A percentile compares a stretch with the other conserved stretches of the same genome.
phyloP scores from a whole-genome alignment of 2,329 filamentous ascomycete genomes.

The Sporothrix luriei region DNA sequence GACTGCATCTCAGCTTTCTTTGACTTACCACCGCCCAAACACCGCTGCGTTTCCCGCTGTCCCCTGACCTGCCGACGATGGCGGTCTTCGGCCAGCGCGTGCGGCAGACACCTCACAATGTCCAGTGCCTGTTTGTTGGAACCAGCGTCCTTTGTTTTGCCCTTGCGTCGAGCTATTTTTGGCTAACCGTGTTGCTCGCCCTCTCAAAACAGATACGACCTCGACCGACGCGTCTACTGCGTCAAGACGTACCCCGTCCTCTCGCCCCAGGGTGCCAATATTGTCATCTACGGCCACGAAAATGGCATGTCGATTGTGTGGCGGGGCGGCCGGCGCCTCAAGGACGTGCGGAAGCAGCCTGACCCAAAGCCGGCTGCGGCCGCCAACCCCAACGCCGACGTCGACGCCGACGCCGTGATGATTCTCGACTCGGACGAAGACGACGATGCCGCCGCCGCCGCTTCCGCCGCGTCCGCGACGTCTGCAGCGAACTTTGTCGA shows the following conservation, averaged over 20 bases:
- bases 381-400: constrained; percentile 49
- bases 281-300: constrained; percentile 66
- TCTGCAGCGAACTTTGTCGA: constrained; percentile 49
- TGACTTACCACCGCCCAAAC: not conserved
- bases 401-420: constrained; percentile 60
- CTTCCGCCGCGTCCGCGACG: constrained; percentile 36
- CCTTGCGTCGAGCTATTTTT: not conserved
- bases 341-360: constrained; percentile 47
- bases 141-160: not conserved
- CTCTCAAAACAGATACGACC: constrained; percentile 55
- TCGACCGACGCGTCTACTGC: constrained; percentile 60
- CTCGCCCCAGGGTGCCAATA: constrained; percentile 64
- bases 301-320: constrained; percentile 64
- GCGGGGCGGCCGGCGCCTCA: constrained; percentile 65
- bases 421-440: constrained; percentile 64
- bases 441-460: constrained; percentile 48
- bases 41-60: constrained; percentile 4
- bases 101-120: constrained; percentile 45
- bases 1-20: not conserved
- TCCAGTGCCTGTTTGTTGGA: constrained; percentile 43
- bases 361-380: constrained; percentile 26
- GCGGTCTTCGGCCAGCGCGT: constrained; percentile 41
- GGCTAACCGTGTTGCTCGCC: not conserved
- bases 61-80: constrained; percentile 25
- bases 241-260: constrained; percentile 63